Base-by-base conservation (phyloP, 1,284 basidiomycete genomes). In the Wolfiporia cocos region DNA sequence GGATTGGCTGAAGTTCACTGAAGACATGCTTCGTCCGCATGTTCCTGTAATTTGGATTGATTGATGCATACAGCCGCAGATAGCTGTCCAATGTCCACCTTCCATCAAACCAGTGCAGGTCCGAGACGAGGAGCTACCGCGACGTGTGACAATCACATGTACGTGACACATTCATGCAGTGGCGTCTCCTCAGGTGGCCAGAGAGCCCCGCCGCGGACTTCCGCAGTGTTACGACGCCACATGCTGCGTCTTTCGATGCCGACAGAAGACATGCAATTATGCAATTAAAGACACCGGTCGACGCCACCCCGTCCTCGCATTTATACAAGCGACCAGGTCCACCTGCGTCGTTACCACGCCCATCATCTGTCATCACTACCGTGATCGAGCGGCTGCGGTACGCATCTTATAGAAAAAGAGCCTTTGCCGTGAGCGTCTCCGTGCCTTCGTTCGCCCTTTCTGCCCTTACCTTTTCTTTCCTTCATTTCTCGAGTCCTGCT, bases 381-480 rank as follows among this genome's bases (percentile, higher is more conserved):
- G 14, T 28, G 7, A 7, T 7, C 14, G 14, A 9, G 9, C 26
- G 26, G 9, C 26, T 28, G 9, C n/a, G n/a, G n/a, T n/a, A n/a
- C n/a, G n/a, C n/a, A n/a, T n/a, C n/a, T 14, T 28, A 7, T 28
- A 28, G 14, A 28, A 14, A 14, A 28, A 35, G 34, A n/a, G 34
- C 7, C 34, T 35, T 4, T 21, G 14, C 15, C 15, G 4, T 29
- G 30, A 39, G 41, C 40, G 28, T 14, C 39, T 36, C 41, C 26
- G 26, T 28, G 26, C 26, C 26, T 28, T 28, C 26, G n/a, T n/a
- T n/a, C n/a, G n/a, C n/a, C n/a, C n/a, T n/a, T n/a, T n/a, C n/a
- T n/a, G 26, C 26, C 24, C 35, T 44, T 20, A 28, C 24, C 41
- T 45, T 49, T 34, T 20, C 38, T 29, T 42, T 42, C 42, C 46